Percentiles rank a stretch among this genome's conserved stretches.
Conservation (phyloP, 148 eudicot genomes). For the Vaccinium myrtillus region DNA sequence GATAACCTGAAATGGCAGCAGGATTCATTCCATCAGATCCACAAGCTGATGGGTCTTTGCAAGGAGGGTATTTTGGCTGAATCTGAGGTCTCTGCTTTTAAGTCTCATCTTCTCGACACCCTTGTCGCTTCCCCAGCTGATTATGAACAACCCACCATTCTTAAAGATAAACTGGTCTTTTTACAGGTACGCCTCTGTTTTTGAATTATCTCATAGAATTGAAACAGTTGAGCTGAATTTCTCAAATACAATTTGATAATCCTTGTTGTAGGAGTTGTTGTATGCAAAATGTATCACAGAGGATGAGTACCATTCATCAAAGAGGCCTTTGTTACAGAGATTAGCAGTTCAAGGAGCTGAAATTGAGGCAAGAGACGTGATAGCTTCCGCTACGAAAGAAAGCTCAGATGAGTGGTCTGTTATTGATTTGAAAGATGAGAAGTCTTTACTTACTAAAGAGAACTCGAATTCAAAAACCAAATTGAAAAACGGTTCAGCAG, state of each 20-base stretch:
- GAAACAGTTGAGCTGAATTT: background rate
- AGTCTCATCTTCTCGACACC: constrained; percentile 61
- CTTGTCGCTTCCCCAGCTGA: constrained; percentile 50
- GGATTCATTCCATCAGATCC: constrained; percentile 76
- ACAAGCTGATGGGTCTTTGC: constrained; percentile 76
- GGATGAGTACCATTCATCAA: constrained; percentile 87
- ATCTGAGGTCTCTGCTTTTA: constrained; percentile 56
- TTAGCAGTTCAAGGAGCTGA: constrained; percentile 84
- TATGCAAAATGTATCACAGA: constrained; percentile 81
- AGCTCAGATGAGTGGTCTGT: constrained; percentile 66
- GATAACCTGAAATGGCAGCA: constrained; percentile 97
- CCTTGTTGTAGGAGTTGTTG: constrained; percentile 57
- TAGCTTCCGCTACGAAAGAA: constrained; percentile 35
- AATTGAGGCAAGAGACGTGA: constrained; percentile 59
- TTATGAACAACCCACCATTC: constrained; percentile 51
- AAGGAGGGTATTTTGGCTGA: constrained; percentile 72
- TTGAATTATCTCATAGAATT: background rate
- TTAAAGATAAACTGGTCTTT: constrained; percentile 79
- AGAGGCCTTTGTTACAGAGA: constrained; percentile 80
- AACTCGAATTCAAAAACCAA: constrained; percentile 38
- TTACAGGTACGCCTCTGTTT: constrained; percentile 52
- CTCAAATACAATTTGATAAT: background rate
- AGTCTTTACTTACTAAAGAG: constrained; percentile 28
- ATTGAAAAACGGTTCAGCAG: constrained; percentile 37
- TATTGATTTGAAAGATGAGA: constrained; percentile 70